Base-by-base conservation (phyloP, 768 basidiomycete genomes). In the Chlorophyllum brunneum region DNA sequence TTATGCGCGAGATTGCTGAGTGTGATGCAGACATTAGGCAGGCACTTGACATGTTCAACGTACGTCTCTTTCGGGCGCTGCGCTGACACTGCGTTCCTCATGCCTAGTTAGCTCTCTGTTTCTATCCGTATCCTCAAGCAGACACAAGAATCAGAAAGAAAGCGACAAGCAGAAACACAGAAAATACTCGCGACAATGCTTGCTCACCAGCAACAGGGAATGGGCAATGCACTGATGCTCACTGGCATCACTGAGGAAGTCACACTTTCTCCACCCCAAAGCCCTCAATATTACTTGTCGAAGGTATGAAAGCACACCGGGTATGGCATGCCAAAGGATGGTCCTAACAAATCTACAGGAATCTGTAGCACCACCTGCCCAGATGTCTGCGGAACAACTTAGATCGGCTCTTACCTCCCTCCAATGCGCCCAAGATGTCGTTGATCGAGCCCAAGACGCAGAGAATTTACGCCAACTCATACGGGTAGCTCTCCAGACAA, bases 391-490 rank as follows among this genome's bases (percentile, higher is more conserved):
- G 47, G 60, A 26, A 52, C 63, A 3, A 59, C 61, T 20, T 51
- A 50, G 34, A 60, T 60, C 46, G 57, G 58, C 15, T 54, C 63
- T n/a, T 54, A 59, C 5, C 55, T 64, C n/a, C 46, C 57, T 69
- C 7, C 66, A 70, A 23, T 51, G 49, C 11, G 44, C 52, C 9
- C 70, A 72, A 55, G 68, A 72, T 38, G 55, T 63, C 2, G 40
- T 59, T 13, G 87, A 88, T 62, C 65, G 65, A 8, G 73, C 70
- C 9, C 63, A 65, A 29, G 89, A 90, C 64, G 64, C 72, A 26
- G 75, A 70, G 4, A 79, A 83, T 45, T 68, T 90, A 13, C 69
- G 83, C 1, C 67, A 70, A 52, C 74, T 86, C 44, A 77, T 91
- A 73, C 77, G 78, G 5, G 65, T 63, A 1, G 84, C 85, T 11